phyloP scores from a whole-genome alignment of 768 basidiomycete genomes.

The Kwoniella heveanensis region DNA sequence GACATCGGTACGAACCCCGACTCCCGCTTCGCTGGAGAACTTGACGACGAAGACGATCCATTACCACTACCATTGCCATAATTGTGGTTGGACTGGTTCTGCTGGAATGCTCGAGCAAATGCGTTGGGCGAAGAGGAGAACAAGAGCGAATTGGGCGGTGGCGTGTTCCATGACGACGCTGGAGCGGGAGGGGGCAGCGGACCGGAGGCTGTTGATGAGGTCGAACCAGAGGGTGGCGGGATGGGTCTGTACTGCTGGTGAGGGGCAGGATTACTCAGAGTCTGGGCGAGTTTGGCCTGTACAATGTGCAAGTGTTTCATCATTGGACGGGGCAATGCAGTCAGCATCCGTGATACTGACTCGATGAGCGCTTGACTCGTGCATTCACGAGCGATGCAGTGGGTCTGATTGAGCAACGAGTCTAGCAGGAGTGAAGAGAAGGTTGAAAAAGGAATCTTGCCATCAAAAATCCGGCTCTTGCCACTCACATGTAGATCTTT shows the following conservation, averaged over 20 bases:
- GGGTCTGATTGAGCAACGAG: too few relatives aligned
- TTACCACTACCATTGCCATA: conserved; percentile 2
- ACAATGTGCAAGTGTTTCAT: too few relatives aligned
- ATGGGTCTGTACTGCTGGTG: conserved; percentile 42
- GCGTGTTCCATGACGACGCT: conserved; percentile 50
- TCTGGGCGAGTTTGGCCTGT: conserved; percentile 48
- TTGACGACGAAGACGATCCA: neutral
- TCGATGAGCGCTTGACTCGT: too few relatives aligned
- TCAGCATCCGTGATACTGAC: neutral
- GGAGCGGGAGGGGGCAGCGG: conserved; percentile 50
- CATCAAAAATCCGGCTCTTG: too few relatives aligned
- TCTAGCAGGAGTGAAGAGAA: too few relatives aligned
- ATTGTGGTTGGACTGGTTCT: neutral
- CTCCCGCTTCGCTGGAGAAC: conserved; percentile 6
- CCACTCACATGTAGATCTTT: conserved; percentile 44
- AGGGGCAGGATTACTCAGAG: conserved; percentile 28
- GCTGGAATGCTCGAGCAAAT: conserved; percentile 6
- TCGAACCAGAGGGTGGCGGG: conserved; percentile 27
- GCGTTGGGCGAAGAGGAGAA: conserved; percentile 21
- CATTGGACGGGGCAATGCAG: neutral
- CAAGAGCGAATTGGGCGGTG: conserved; percentile 20
- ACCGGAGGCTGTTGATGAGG: conserved; percentile 8
- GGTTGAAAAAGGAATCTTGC: too few relatives aligned
- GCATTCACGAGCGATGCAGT: too few relatives aligned
- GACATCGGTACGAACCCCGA: conserved; percentile 17